Evolutionary conservation across 192 early-diverging fungal species (phyloP), one percentile per base, ranked within the genome.

Genomic region (Entophlyctis luteolus): DNA sequence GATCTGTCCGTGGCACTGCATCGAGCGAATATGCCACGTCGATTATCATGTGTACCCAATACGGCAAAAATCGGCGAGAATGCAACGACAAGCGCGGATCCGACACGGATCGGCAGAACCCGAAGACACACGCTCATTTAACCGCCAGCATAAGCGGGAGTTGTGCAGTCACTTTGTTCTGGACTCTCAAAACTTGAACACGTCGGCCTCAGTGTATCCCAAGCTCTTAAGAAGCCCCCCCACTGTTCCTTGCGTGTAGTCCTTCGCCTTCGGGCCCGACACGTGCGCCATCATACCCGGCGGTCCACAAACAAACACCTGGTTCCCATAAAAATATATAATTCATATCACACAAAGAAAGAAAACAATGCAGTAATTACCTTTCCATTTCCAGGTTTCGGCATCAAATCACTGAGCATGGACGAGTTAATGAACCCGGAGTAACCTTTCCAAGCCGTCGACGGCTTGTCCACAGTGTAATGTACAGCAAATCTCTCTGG

Each of bases 181-280:
- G 6, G 22, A 20, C 34, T n/a, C 16, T 67, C 27, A 67, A 33
- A 67, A 54, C 52, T 67, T 67, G 36, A 67, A 67, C 28, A 67
- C 65, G 32, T 67, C 65, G 50, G n/a, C 52, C 65, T 67, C 55
- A 14, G 16, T 23, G 36, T 67, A 78, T 37, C 82, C 82, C 12
- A 84, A 32, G 39, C 76, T 77, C 58, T 75, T 71, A 33, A 81
- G 48, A 22, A 75, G 49, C 48, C 81, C 83, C 29, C 76, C 71
- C 28, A 86, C 31, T 56, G 76, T 47, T 55, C 77, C 63, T 62
- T 81, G 77, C 25, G 83, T 85, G 57, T 76, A 89, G 73, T 93
- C 89, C 31, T 81, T 81, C 4, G 83, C 87, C 85, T 98, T 98
- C 52, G 76, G 49, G 14, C 95, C 95, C 70, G 87, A 85, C 49